Base-by-base conservation (phyloP, 495 filamentous ascomycete species). In the Pseudomonodictys pantanalensis region DNA sequence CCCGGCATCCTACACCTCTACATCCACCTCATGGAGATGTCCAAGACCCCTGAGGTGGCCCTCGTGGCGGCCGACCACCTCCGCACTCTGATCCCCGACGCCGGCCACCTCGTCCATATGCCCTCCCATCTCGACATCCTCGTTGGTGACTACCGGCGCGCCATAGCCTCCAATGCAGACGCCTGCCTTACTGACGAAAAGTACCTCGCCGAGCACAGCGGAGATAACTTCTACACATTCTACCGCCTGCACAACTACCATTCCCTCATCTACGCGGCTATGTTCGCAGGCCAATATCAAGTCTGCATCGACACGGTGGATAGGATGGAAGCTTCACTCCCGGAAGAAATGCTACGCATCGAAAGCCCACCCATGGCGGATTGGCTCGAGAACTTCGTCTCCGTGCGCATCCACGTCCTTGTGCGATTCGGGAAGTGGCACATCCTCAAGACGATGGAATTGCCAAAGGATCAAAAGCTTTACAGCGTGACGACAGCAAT, bases 1-100 rank as follows among this genome's bases (percentile, higher is more conserved):
- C 84, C 86, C 0, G 86, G 85, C 1, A 69, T 89, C 2, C 66
- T 89, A 22, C 86, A 89, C 65, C 69, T 87, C 1, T 88, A 88
- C 58, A 87, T 88, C 52, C 86, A 90, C 64, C 74, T 87, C 12
- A 86, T 87, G 81, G 86, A 90, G 65, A 88, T 88, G 85, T 88
- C 84, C 2, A 59, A 68, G 0, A 76, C 76, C 1, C 86, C 86
- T 0, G 86, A 87, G 52, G 67, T 60, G 4, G 86, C 81, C 0
- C 68, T 88, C 2, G 69, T 70, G 1, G 74, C 75, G 5, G 83
- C 85, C 0, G 80, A 87, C 52, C 73, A 76, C 39, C 77, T 89
- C 2, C 81, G 84, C 1, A 78, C 77, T 0, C 75, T 88, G 1
- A 78, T 86, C 0, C 86, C 86, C 0, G 83, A 88, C 51, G 76